Percentiles rank a stretch among this genome's conserved stretches.
These are phyloP conservation scores for Alloteropsis semialata DNA, from an alignment of 176 grass and related monocot species.

Conservation along the genomic window DNA sequence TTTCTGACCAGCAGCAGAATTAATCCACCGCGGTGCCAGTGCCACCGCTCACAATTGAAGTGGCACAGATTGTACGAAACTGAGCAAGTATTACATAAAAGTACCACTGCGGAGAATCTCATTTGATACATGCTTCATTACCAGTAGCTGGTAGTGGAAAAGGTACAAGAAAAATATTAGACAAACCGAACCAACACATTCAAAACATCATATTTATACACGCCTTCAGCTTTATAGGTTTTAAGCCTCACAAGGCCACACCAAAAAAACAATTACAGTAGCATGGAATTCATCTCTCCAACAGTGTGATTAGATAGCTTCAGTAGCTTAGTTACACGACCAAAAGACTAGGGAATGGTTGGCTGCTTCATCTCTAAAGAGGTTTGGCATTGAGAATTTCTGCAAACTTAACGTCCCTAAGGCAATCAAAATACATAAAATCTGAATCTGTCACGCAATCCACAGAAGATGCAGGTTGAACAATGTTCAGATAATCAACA, in stretches of 20 bases:
- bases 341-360: not conserved
- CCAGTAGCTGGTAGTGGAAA: too few species aligned
- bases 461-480: not conserved
- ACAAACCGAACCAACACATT: not conserved
- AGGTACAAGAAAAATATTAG: not conserved
- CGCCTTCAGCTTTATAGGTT: not conserved
- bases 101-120: too few species aligned
- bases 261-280: not conserved
- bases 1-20: too few species aligned
- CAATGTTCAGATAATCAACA: not conserved
- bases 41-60: too few species aligned
- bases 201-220: not conserved
- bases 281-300: not conserved
- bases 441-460: conserved; percentile 1
- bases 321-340: not conserved
- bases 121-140: too few species aligned
- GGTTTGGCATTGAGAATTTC: not conserved
- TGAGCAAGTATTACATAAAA: too few species aligned
- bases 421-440: conserved; percentile 14
- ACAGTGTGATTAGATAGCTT: not conserved
- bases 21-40: too few species aligned
- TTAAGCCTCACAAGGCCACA: not conserved
- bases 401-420: conserved; percentile 4
- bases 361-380: not conserved
- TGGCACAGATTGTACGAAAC: too few species aligned